phyloP scores from a whole-genome alignment of 75 land plant species.

The Cryptomeria japonica region DNA sequence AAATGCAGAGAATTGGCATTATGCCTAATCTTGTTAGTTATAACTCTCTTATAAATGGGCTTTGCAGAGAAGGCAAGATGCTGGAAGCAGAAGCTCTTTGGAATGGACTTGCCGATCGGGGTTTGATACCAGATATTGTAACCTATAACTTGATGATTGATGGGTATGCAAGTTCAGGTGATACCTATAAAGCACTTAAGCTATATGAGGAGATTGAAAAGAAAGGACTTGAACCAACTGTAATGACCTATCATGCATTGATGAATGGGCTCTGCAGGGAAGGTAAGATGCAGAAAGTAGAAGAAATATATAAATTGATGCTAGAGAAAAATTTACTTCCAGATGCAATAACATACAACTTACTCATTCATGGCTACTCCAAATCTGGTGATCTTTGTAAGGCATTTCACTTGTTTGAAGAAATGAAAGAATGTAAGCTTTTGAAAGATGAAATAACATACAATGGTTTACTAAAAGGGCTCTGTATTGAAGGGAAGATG shows the following conservation, averaged over 20 bases:
- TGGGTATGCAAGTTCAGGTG: constrained; percentile 37
- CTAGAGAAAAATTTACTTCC: constrained; percentile 26
- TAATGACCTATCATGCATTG: constrained; percentile 42
- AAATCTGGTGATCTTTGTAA: constrained; percentile 52
- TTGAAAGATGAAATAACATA: constrained; percentile 48
- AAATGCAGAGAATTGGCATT: constrained; percentile 42
- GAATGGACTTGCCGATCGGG: constrained; percentile 34
- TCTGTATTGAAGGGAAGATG: constrained; percentile 41
- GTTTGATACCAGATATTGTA: constrained; percentile 50
- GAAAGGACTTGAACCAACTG: constrained; percentile 36
- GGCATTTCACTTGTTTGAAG: constrained; percentile 41
- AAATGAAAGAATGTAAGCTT: constrained; percentile 53
- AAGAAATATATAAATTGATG: constrained; percentile 37
- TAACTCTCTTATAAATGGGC: constrained; percentile 54
- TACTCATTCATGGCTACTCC: constrained; percentile 41
- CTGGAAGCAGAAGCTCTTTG: constrained; percentile 47
- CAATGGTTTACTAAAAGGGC: constrained; percentile 44
- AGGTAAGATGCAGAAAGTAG: constrained; percentile 32
- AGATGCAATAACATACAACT: constrained; percentile 48
- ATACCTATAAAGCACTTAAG: constrained; percentile 28
- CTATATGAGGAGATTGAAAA: constrained; percentile 40
- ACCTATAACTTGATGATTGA: constrained; percentile 62
- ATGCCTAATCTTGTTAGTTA: constrained; percentile 54
- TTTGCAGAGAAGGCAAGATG: constrained; percentile 37
- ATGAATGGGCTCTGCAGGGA: constrained; percentile 31